phyloP scores from a whole-genome alignment of 192 early-diverging fungal genomes.

The Phycomyces blakesleeanus region DNA sequence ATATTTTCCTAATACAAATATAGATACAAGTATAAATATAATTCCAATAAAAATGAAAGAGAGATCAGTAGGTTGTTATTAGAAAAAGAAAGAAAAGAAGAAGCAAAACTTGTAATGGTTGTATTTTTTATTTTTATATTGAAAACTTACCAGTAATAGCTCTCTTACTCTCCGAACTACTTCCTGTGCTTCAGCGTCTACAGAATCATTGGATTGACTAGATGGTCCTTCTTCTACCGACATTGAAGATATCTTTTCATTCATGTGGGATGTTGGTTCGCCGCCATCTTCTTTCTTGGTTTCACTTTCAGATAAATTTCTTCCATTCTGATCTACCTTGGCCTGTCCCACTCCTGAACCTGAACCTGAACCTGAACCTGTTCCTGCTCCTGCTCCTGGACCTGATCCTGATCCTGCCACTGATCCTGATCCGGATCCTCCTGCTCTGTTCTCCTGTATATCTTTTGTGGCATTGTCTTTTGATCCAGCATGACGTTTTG shows the following conservation, averaged over 20 bases:
- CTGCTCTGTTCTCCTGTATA: too few relatives aligned
- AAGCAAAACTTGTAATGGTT: too few relatives aligned
- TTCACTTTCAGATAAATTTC: too few relatives aligned
- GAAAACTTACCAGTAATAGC: conserved; percentile 22
- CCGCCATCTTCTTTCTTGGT: background rate
- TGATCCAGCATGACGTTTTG: conserved; percentile 20
- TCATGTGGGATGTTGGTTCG: background rate
- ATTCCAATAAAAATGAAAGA: background rate
- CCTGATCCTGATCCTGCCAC: too few relatives aligned
- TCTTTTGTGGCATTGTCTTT: too few relatives aligned
- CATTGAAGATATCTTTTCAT: background rate
- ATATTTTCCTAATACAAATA: conserved; percentile 47
- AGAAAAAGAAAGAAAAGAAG: background rate
- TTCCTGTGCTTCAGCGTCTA: conserved; percentile 20
- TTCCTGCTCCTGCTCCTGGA: too few relatives aligned
- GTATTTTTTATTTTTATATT: background rate
- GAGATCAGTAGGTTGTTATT: too few relatives aligned
- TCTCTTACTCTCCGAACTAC: conserved; percentile 26
- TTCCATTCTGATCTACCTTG: too few relatives aligned
- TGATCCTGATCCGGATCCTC: too few relatives aligned
- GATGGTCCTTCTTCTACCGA: background rate
- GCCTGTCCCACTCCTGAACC: too few relatives aligned
- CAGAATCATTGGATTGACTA: background rate
- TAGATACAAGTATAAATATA: conserved; percentile 4
- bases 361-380: too few relatives aligned